Conservation (phyloP, 257 asterid species). For the Avicennia marina region DNA sequence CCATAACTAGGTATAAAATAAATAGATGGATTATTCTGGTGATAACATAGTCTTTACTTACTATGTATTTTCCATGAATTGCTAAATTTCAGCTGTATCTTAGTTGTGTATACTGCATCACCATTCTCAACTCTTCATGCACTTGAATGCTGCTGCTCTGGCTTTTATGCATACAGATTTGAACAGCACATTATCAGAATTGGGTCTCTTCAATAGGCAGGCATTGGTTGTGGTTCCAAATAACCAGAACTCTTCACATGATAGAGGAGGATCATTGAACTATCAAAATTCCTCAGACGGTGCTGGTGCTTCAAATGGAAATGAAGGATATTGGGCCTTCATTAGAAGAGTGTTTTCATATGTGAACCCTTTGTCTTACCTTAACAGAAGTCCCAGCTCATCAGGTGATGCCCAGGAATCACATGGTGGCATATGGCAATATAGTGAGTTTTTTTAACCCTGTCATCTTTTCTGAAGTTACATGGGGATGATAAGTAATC, state of each 20-base stretch:
- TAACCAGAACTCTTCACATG: constrained; percentile 18
- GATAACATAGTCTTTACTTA: not conserved
- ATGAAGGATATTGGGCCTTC: constrained; percentile 75
- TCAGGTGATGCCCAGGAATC: constrained; percentile 42
- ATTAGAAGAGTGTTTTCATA: constrained; percentile 60
- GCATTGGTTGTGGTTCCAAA: constrained; percentile 64
- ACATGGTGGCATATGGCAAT: constrained; percentile 47
- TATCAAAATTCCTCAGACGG: constrained; percentile 29
- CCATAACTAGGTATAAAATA: not conserved
- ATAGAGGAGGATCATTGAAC: constrained; percentile 32
- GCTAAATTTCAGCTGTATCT: not conserved
- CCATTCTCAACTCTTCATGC: constrained; percentile 4
- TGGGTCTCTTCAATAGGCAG: constrained; percentile 75
- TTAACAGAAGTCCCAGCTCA: constrained; percentile 41
- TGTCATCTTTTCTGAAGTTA: constrained; percentile 11
- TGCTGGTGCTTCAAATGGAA: constrained; percentile 38
- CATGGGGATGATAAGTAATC: not conserved
- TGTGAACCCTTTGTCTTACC: constrained; percentile 71
- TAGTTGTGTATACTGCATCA: not conserved
- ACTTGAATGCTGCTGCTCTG: not conserved
- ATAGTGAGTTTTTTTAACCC: constrained; percentile 35
- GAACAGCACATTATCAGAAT: constrained; percentile 51
- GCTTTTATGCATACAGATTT: constrained; percentile 44
- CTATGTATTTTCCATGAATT: not conserved
- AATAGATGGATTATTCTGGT: not conserved